A percentile compares a stretch with the other conserved stretches of the same genome.
phyloP scores from a whole-genome alignment of 306 rosid species.

The Abrus pulchellus region DNA sequence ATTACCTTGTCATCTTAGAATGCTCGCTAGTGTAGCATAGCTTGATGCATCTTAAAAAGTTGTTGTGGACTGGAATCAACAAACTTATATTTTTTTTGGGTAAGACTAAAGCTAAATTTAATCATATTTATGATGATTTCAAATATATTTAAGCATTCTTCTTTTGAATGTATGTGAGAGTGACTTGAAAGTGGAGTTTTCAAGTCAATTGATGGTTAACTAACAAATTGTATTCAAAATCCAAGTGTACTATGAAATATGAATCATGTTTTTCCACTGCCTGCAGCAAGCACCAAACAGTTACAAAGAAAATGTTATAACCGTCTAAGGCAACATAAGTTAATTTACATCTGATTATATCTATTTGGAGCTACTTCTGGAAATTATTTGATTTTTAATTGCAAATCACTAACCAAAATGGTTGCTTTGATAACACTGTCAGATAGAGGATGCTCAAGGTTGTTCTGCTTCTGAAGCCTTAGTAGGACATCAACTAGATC shows the following conservation, averaged over 20 bases:
- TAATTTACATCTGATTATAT: background rate
- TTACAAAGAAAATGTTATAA: background rate
- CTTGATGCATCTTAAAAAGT: no score
- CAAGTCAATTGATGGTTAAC: no score
- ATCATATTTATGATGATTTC: no score
- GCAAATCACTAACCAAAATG: constrained; percentile 34
- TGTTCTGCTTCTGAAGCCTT: constrained; percentile 38
- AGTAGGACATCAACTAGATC: constrained; percentile 53
- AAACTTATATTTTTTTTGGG: no score
- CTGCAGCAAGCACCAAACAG: background rate
- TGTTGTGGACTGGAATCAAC: no score
- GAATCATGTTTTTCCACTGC: background rate
- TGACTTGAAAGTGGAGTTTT: no score
- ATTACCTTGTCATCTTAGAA: no score
- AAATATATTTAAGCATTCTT: background rate
- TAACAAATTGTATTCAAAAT: background rate
- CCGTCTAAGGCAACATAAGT: background rate
- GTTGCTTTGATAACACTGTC: constrained; percentile 45
- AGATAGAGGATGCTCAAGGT: constrained; percentile 40
- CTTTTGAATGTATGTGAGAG: background rate
- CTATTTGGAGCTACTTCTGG: background rate
- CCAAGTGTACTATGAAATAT: background rate
- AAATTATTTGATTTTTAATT: background rate
- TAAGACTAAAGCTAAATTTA: no score
- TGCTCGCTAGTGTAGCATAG: no score